A percentile compares a stretch with the other conserved stretches of the same genome.
Evolutionary conservation across 495 filamentous ascomycete genomes (phyloP).

Genomic region (Talaromyces proteolyticus): DNA sequence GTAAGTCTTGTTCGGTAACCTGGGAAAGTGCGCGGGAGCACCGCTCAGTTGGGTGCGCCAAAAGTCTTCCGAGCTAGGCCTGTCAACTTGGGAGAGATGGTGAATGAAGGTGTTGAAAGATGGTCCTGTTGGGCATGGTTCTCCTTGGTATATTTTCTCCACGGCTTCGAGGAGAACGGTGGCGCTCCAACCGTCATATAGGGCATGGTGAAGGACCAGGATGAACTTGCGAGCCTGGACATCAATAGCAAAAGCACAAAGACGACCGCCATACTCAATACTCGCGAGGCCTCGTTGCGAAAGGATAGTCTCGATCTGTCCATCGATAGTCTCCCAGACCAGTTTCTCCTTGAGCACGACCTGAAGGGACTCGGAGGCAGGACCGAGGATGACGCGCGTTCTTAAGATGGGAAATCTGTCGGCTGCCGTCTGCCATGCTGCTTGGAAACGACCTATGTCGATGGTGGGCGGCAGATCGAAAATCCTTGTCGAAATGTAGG

Average conservation of each 20-base stretch:
- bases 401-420: constrained; percentile 25
- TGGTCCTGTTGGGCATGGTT: background rate
- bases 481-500: constrained; percentile 40
- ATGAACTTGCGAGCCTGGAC: constrained; percentile 5
- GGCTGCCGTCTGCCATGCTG: constrained; percentile 38
- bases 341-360: constrained; percentile 35
- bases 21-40: constrained; percentile 1
- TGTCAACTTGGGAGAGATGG: constrained; percentile 13
- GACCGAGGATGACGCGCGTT: constrained; percentile 34
- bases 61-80: constrained; percentile 13
- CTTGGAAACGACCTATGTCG: constrained; percentile 34
- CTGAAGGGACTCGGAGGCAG: constrained; percentile 36
- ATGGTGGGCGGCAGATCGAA: constrained; percentile 23
- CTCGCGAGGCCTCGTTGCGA: too few species aligned
- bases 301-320: constrained; percentile 25
- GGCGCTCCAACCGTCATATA: constrained; percentile 16
- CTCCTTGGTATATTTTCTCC: background rate
- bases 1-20: background rate
- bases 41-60: constrained; percentile 26
- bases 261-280: constrained; percentile 33
- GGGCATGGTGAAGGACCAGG: constrained; percentile 11
- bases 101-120: constrained; percentile 24
- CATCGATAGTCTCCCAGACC: constrained; percentile 23
- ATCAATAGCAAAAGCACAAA: constrained; percentile 18
- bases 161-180: constrained; percentile 7